phyloP scores from a whole-genome alignment of 768 basidiomycete species.

The Tricholoma matsutake region DNA sequence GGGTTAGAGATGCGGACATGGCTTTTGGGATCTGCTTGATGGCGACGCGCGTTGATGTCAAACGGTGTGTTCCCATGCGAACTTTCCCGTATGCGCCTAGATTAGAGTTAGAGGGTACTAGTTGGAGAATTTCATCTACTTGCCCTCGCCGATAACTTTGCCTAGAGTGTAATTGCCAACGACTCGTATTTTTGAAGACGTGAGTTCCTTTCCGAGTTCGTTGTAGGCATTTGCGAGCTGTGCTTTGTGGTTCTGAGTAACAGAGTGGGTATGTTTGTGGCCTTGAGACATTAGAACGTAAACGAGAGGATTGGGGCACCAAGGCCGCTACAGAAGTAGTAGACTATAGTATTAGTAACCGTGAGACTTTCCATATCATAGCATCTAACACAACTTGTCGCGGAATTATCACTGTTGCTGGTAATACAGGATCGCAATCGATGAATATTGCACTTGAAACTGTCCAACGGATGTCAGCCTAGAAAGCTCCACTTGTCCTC shows the following conservation, averaged over 20 bases:
- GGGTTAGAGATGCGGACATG: slow-evolving; percentile 85
- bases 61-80: slow-evolving; percentile 88
- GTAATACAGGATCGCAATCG: too few relatives aligned
- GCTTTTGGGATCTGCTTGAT: slow-evolving; percentile 98
- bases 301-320: slow-evolving; percentile 33
- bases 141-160: slow-evolving; percentile 93
- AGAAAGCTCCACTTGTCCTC: too few relatives aligned
- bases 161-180: slow-evolving; percentile 95
- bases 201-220: slow-evolving; percentile 93
- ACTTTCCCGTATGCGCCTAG: slow-evolving; percentile 95
- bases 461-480: too few relatives aligned
- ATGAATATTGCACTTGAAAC: too few relatives aligned
- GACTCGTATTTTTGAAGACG: slow-evolving; percentile 85
- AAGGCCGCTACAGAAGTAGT: slow-evolving; percentile 28
- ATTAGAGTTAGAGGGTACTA: slow-evolving; percentile 12
- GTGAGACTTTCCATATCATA: slow-evolving; percentile 1
- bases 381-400: too few relatives aligned
- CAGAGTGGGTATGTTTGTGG: slow-evolving; percentile 60
- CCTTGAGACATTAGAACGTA: slow-evolving; percentile 45
- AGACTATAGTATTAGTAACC: too few relatives aligned
- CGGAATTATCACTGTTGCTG: too few relatives aligned
- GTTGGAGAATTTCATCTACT: slow-evolving; percentile 15
- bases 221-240: slow-evolving; percentile 95
- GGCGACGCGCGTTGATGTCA: slow-evolving; percentile 89
- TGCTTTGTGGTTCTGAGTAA: slow-evolving; percentile 76